These are phyloP conservation scores for Petunia hybrid DNA, from an alignment of 305 asterid genomes.

Conservation along the genomic window DNA sequence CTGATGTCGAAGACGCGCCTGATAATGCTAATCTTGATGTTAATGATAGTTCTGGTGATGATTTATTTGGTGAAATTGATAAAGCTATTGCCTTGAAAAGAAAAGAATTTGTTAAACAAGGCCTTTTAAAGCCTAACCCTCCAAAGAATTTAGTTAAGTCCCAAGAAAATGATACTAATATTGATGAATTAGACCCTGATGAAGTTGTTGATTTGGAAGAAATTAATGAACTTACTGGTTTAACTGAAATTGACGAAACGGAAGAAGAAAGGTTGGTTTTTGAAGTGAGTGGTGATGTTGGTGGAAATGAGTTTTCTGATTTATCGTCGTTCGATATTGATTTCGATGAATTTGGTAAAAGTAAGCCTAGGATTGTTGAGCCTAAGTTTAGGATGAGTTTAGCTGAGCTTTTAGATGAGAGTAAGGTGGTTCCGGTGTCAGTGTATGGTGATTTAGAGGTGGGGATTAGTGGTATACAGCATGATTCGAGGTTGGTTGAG, in stretches of 20 bases:
- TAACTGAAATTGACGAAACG: slow-evolving; percentile 52
- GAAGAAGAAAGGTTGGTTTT: slow-evolving; percentile 52
- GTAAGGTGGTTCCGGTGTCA: slow-evolving; percentile 81
- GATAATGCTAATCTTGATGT: slow-evolving; percentile 32
- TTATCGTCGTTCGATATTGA: slow-evolving; percentile 69
- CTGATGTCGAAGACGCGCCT: slow-evolving; percentile 69
- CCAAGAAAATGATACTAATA: slow-evolving; percentile 34
- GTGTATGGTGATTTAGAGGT: slow-evolving; percentile 85
- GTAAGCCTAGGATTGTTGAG: slow-evolving; percentile 69
- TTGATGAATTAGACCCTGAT: slow-evolving; percentile 82
- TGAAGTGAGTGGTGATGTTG: slow-evolving; percentile 58
- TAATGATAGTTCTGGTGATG: slow-evolving; percentile 66
- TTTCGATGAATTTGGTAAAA: slow-evolving; percentile 75
- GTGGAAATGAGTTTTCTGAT: slow-evolving; percentile 42
- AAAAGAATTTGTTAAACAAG: slow-evolving; percentile 80
- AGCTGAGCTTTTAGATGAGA: slow-evolving; percentile 93
- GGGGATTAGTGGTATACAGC: slow-evolving; percentile 79
- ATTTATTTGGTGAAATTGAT: slow-evolving; percentile 91
- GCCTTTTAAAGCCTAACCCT: slow-evolving; percentile 68
- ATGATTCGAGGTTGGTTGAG: slow-evolving; percentile 88
- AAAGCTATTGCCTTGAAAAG: slow-evolving; percentile 90
- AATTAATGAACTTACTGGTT: slow-evolving; percentile 72
- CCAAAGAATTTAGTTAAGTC: slow-evolving; percentile 44
- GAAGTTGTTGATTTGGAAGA: slow-evolving; percentile 94
- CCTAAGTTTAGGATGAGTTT: slow-evolving; percentile 85